Evolutionary conservation across 2,329 filamentous ascomycete species (phyloP), one percentile per base, ranked within the genome.

Genomic region (Aspergillus candidus): DNA sequence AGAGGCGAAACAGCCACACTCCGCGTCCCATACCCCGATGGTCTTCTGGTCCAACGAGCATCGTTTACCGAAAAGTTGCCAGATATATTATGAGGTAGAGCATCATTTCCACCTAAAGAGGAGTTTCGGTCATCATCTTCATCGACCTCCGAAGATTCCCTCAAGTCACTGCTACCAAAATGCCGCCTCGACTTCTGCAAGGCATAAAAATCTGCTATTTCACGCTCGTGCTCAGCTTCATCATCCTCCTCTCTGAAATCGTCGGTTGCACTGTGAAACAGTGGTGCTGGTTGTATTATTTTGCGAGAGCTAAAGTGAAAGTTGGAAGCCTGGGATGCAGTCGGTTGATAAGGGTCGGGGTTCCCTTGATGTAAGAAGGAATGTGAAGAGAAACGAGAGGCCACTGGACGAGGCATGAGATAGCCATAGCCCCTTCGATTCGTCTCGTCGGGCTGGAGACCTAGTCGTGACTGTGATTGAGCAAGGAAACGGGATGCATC

Each of bases 401-500:
- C 58, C 53, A 54, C 66, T 56, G 66, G 72, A 50, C 64, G 69
- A 53, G 67, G 70, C 56, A 66, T 69, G 53, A 67, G 67, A 49
- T 72, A 73, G 58, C 71, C 74, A 60, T 71, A 63, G 39, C 69
- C 72, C 60, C 67, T 72, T 53, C 67, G 59, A 55, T 74, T 67
- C 42, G 63, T 52, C 40, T 72, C 66, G 44, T 80, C 80, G 48
- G 78, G 69, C 63, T 84, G 79, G 70, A 89, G 82, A 55, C 85
- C 88, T 59, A 97, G 75, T 51, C 88, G 84, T 49, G 90, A 94
- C 74, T 95, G 90, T 55, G 90, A 96, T 79, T 97, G 93, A 49
- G 90, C 88, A 59, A 98, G 82, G 67, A 98, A 98, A 57, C 84
- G 85, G 55, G 91, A 97, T 60, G 93, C 93, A 83, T 97, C 93